Evolutionary conservation across 768 basidiomycete genomes (phyloP).

Genomic region (Trametes villosa): DNA sequence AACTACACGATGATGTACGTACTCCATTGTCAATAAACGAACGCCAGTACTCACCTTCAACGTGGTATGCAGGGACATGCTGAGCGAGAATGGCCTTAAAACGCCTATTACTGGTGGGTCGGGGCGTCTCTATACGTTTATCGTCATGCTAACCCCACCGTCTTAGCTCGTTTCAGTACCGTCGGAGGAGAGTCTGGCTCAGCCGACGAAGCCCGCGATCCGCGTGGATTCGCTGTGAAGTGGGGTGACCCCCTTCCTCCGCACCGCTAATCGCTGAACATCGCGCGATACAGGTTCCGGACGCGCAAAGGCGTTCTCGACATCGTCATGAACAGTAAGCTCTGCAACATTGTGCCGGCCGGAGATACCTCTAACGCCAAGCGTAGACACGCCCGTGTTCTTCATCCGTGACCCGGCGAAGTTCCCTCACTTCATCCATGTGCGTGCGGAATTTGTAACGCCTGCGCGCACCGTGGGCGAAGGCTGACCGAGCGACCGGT

Average conservation of each 20-base stretch:
- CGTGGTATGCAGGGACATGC: conserved; percentile 37
- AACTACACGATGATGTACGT: conserved; percentile 41
- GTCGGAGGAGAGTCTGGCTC: conserved; percentile 57
- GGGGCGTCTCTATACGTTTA: neutral
- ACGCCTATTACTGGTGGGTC: conserved; percentile 38
- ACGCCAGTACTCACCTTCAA: conserved; percentile 20
- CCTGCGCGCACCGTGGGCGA: neutral
- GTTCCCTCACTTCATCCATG: conserved; percentile 53
- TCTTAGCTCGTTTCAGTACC: conserved; percentile 56
- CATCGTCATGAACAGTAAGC: conserved; percentile 38
- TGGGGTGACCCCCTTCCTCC: conserved; percentile 40
- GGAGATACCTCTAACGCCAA: too few species aligned
- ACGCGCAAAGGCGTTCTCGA: conserved; percentile 45
- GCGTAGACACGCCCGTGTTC: conserved; percentile 51
- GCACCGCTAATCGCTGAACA: neutral
- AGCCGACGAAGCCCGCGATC: conserved; percentile 53
- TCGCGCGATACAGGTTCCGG: conserved; percentile 35
- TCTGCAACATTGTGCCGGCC: too few species aligned
- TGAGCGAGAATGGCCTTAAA: conserved; percentile 40
- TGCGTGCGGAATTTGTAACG: conserved; percentile 3
- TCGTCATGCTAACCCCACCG: neutral
- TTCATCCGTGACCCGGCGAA: conserved; percentile 50
- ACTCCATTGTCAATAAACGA: conserved; percentile 24
- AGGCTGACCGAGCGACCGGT: too few species aligned
- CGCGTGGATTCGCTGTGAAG: conserved; percentile 57